Conservation (phyloP, 2,329 filamentous ascomycete species). For the Acephala macrosclerotiorum region DNA sequence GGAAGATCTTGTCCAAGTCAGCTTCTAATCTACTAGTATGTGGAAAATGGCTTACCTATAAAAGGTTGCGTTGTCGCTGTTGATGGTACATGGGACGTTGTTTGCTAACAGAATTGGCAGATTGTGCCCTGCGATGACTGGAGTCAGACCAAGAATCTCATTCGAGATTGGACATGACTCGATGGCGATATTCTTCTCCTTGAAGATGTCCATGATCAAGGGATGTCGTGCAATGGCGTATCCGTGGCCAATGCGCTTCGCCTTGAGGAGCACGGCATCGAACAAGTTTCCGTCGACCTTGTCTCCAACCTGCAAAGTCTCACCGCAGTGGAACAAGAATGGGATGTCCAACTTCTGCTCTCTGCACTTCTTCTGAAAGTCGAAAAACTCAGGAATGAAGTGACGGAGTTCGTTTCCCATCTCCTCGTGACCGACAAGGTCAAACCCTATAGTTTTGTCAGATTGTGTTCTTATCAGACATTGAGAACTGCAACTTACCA, state of each 20-base stretch:
- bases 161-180: constrained; percentile 82
- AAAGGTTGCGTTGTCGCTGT: constrained; percentile 77
- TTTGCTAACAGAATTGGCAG: constrained; percentile 75
- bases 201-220: constrained; percentile 70
- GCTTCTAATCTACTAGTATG: background rate
- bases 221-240: constrained; percentile 74
- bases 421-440: constrained; percentile 73
- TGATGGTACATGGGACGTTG: constrained; percentile 76
- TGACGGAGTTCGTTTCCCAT: constrained; percentile 65
- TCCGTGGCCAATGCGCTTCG: constrained; percentile 77
- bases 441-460: constrained; percentile 60
- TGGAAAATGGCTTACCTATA: constrained; percentile 61
- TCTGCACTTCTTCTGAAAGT: constrained; percentile 61
- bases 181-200: constrained; percentile 69
- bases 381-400: constrained; percentile 61
- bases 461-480: background rate
- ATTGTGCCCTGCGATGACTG: constrained; percentile 69
- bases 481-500: constrained; percentile 52
- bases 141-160: constrained; percentile 74
- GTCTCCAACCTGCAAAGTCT: constrained; percentile 72
- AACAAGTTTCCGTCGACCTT: constrained; percentile 72
- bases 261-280: constrained; percentile 69
- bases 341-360: constrained; percentile 63
- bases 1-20: constrained; percentile 60
- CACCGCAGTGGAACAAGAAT: constrained; percentile 79